Percentiles rank a stretch among this genome's conserved stretches.
Evolutionary conservation across 192 early-diverging fungal species (phyloP).

Genomic region (Coemansia sp.): DNA sequence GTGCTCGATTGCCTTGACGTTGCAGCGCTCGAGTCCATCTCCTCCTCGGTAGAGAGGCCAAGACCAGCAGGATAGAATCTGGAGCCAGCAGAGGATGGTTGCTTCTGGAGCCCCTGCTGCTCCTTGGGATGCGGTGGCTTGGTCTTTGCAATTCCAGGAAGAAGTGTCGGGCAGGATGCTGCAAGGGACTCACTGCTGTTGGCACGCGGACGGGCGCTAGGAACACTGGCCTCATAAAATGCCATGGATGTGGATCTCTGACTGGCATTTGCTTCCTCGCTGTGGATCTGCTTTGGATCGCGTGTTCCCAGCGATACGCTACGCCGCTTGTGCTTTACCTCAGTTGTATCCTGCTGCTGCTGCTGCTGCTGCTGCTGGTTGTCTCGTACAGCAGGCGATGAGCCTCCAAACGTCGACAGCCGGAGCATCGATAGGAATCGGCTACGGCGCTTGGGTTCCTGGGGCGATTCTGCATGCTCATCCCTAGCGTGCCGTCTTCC

Average conservation of each 20-base stretch:
- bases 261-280: not conserved
- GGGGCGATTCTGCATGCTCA: not conserved
- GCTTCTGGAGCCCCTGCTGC: not conserved
- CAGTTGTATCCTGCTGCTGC: not conserved
- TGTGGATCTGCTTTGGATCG: not conserved
- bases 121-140: slow-evolving; percentile 6
- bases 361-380: no score
- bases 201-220: not conserved
- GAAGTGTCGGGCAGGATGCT: slow-evolving; percentile 35
- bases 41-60: slow-evolving; percentile 6
- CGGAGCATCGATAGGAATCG: slow-evolving; percentile 40
- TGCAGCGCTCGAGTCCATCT: not conserved
- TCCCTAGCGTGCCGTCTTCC: not conserved
- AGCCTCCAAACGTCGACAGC: slow-evolving; percentile 13
- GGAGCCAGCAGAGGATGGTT: slow-evolving; percentile 25
- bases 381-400: slow-evolving; percentile 1
- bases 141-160: slow-evolving; percentile 5
- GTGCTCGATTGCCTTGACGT: slow-evolving; percentile 7
- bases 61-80: slow-evolving; percentile 28
- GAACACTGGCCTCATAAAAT: not conserved
- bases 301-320: slow-evolving; percentile 45
- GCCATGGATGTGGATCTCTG: not conserved
- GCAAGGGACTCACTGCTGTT: slow-evolving; percentile 29
- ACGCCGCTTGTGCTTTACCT: slow-evolving; percentile 17
- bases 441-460: slow-evolving; percentile 41